Percentiles rank a stretch among this genome's conserved stretches.
phyloP scores from a whole-genome alignment of 345 rosid species.

The Ricinus communis region DNA sequence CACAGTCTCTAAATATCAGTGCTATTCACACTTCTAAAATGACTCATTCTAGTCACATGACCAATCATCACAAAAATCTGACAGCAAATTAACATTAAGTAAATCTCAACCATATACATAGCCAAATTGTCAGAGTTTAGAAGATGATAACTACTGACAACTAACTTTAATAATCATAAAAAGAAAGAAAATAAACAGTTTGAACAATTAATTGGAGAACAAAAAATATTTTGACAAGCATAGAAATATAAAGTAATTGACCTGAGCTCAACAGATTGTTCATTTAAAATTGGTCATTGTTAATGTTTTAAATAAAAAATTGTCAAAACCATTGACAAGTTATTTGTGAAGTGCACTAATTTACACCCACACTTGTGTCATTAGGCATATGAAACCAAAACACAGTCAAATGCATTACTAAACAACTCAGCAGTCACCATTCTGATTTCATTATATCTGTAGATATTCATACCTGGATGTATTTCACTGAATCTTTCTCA shows the following conservation, averaged over 20 bases:
- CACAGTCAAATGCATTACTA: not conserved
- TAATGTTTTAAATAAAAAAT: no score
- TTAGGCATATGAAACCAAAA: not conserved
- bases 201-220: not conserved
- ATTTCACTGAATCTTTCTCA: conserved; percentile 88
- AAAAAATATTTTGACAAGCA: not conserved
- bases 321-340: not conserved
- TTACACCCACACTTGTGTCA: not conserved
- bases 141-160: not conserved
- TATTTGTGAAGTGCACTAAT: not conserved
- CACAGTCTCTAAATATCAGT: no score
- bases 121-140: not conserved
- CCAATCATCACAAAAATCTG: not conserved
- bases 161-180: not conserved
- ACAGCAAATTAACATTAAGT: not conserved
- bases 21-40: not conserved
- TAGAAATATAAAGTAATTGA: no score
- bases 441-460: not conserved
- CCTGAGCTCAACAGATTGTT: no score
- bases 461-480: conserved; percentile 62
- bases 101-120: not conserved
- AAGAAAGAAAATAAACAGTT: not conserved
- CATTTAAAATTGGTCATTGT: no score
- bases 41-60: not conserved
- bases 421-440: not conserved